These are phyloP conservation scores for Salvia splendens DNA, from an alignment of 257 asterid genomes.

Conservation along the genomic window DNA sequence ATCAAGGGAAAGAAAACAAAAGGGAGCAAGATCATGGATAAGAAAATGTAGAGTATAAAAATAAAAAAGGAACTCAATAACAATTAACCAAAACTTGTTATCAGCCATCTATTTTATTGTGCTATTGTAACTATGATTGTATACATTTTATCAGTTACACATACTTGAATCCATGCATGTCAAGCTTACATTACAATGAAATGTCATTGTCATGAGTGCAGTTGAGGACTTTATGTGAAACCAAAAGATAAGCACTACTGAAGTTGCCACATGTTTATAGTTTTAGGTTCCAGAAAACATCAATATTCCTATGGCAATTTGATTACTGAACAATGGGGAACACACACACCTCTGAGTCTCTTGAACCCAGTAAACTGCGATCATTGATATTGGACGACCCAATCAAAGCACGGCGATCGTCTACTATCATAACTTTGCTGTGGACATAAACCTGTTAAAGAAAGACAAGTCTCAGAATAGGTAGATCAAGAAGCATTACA, in stretches of 20 bases:
- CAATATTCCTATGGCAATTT: not conserved
- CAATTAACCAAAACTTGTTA: not conserved
- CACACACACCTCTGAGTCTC: slow-evolving; percentile 84
- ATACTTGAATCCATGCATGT: not conserved
- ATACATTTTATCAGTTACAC: not conserved
- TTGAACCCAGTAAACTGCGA: slow-evolving; percentile 94
- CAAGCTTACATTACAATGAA: slow-evolving; percentile 5
- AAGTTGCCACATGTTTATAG: not conserved
- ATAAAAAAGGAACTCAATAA: not conserved
- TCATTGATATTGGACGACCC: slow-evolving; percentile 95
- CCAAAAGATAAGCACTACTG: not conserved
- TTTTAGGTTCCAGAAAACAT: slow-evolving; percentile 5
- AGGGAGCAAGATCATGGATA: too few species aligned
- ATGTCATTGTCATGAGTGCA: not conserved
- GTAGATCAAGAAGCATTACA: slow-evolving; percentile 17
- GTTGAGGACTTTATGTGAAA: not conserved
- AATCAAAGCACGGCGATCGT: slow-evolving; percentile 71
- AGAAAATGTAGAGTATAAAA: too few species aligned
- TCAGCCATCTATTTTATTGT: not conserved
- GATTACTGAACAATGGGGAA: slow-evolving; percentile 19
- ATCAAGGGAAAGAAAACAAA: too few species aligned
- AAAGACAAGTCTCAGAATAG: slow-evolving; percentile 18
- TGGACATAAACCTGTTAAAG: slow-evolving; percentile 77
- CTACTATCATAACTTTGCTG: slow-evolving; percentile 93
- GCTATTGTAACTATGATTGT: not conserved